Base-by-base conservation (phyloP, 352 stramenopile species). In the Phytophthora pistaciae region DNA sequence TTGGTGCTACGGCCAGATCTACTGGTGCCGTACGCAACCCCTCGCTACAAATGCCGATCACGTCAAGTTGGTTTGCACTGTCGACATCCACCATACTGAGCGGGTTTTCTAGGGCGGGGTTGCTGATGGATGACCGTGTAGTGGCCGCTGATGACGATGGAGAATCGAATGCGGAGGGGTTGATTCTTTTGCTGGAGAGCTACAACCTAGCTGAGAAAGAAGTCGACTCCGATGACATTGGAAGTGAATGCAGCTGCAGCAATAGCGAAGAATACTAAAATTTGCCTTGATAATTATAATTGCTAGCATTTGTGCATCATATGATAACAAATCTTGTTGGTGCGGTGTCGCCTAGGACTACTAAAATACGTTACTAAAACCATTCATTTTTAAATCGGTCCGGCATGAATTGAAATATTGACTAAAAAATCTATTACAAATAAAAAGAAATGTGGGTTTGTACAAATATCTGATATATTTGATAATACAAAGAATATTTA, bases 41-140 rank as follows among this genome's bases (percentile, higher is more conserved):
- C n/a, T n/a, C n/a, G n/a, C n/a, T n/a, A n/a, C n/a, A n/a, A n/a
- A n/a, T n/a, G n/a, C n/a, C n/a, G n/a, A 65, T 65, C 33, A 65
- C 58, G 10, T 57, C 58, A 49, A 56, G 58, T 46, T 57, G 58
- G 58, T 18, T 40, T 38, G 44, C 46, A 14, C 10, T 57, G 11
- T 33, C 44, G 10, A 14, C 44, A 25, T 49, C 58, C 14, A 65
- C 58, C 18, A 57, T 57, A 31, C 14, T 25, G 7, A 64, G 58
- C 29, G 58, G 58, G 14, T 65, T 65, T 40, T 56, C 44, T 6
- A n/a, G 58, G 16, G 46, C 9, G 3, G 57, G 57, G 16, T 56
- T 64, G 27, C n/a, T 64, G 25, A 64, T 64, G 57, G 25, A 64
- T 11, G 42, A n/a, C 11, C 57, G 57, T 14, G 25, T 57, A 8